phyloP scores from a whole-genome alignment of 108 stramenopile genomes.

The Pseudonitzschia multistriata region DNA sequence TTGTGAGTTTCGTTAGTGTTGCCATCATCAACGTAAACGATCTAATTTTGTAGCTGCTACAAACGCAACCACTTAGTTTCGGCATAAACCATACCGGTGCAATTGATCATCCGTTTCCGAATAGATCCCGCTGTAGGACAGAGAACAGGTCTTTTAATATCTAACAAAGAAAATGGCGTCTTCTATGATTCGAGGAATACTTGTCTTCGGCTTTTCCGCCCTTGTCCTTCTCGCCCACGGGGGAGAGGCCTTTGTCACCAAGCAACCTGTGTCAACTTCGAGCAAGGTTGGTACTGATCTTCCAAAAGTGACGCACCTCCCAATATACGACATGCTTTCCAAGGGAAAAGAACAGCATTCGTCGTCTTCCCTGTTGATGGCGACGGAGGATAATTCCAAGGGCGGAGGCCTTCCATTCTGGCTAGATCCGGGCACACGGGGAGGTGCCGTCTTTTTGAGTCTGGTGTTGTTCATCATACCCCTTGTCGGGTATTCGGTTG shows the following conservation, averaged over 20 bases:
- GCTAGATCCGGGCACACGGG: constrained; percentile 84
- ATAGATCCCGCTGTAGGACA: no score
- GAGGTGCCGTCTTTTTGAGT: constrained; percentile 76
- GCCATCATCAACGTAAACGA: no score
- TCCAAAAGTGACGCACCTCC: not conserved
- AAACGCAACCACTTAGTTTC: no score
- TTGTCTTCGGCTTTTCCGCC: constrained; percentile 3
- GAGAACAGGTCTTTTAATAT: no score
- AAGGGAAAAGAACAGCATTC: not conserved
- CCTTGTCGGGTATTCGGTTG: constrained; percentile 61
- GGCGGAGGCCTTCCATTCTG: constrained; percentile 66
- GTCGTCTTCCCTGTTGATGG: constrained; percentile 8
- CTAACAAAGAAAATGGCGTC: not conserved
- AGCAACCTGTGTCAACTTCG: not conserved
- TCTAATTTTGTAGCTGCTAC: no score
- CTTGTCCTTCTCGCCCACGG: not conserved
- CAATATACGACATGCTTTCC: not conserved
- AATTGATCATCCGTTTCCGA: no score
- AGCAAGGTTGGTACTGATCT: not conserved
- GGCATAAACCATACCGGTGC: no score
- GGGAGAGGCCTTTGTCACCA: constrained; percentile 1
- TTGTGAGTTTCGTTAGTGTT: no score
- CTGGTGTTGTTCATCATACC: constrained; percentile 75
- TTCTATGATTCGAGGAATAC: not conserved
- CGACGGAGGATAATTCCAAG: not conserved